Evolutionary conservation across 2,329 filamentous ascomycete species (phyloP), one percentile per base, ranked within the genome.

Genomic region (Ophiognomonia clavigignenti-juglandacearum): DNA sequence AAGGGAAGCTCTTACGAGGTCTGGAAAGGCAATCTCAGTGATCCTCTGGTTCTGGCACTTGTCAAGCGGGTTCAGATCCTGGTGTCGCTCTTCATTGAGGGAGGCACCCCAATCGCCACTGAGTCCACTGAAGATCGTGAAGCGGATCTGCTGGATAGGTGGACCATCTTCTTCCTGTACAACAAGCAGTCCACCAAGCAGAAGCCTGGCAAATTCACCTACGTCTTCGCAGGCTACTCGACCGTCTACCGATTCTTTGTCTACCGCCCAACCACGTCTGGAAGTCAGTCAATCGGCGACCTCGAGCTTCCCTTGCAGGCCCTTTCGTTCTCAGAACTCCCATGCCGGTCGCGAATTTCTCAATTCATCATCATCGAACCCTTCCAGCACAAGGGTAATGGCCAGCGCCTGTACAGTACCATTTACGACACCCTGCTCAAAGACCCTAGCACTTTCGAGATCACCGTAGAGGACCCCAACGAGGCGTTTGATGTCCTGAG

Each of bases 401-500:
- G 92, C 29, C 78, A 82, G 10, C 76, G 81, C 35, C 80, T 98
- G 32, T 98, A 97, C 72, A 81, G 82, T 50, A 75, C 82, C 40
- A 88, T 97, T 55, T 92, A 89, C 60, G 68, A 77, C 7, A 69
- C 82, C 55, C 86, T 88, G 54, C 74, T 86, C 48, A 73, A 79
- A 27, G 78, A 86, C 47, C 64, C 78, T 0, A 82, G 84, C 51
- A 85, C 90, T 7, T 74, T 82, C 45, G 92, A 97, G 62, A 78
- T 98, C 58, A 95, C 91, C 0, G 84, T 98, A 6, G 93, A 98
- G 67, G 92, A 97, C 52, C 95, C 93, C 0, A 97, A 88, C 59
- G 87, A 92, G 61, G 81, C 78, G 1, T 95, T 95, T 56, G 87
- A 93, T 59, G 81, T 88, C 50, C 72, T 95, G 57, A 80, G 88